Base-by-base conservation (phyloP, 1,284 basidiomycete genomes). In the Heimioporus punctisporus region DNA sequence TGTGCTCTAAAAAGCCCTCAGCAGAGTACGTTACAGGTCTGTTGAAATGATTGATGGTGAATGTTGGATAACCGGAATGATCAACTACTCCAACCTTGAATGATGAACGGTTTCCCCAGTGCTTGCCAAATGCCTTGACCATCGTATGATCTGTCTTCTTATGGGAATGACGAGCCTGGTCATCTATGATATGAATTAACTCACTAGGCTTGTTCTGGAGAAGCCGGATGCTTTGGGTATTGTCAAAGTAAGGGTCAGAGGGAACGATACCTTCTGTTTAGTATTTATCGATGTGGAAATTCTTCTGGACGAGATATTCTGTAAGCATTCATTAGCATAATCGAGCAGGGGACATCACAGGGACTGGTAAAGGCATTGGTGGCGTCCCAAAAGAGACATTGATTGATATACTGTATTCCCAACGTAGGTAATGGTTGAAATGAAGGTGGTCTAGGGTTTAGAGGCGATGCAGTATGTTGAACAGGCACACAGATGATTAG, bases 331-430 rank as follows among this genome's bases (percentile, higher is more conserved):
- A 64, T 95, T 94, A 48, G 95, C 94, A 65, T 93, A 95, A 74
- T 99, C 99, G 79, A 98, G 21, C 97, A 95, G 3, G 97, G 96
- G 2, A 98, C 83, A 70, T 99, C 96, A 68, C 98, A 89, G 41
- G 99, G 78, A n/a, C 94, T 92, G 63, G 99, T 90, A 75, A 97
- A 98, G 2, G 92, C 93, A 15, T 83, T 77, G 62, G 95, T 97
- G 65, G 96, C 93, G 45, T 97, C 94, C 41, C 86, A 85, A 77
- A 93, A 97, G 25, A 98, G 84, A 52, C 92, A 91, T 64, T 97
- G 89, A 72, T 99, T 98, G 76, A 99, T 88, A 67, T 94, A n/a
- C n/a, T n/a, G n/a, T n/a, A 85, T 71, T 99, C 97, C n/a, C n/a
- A n/a, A n/a, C n/a, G n/a, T n/a, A n/a, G n/a, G n/a, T n/a, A n/a